phyloP scores from a whole-genome alignment of 257 asterid species.

The Hygrophila difformis region DNA sequence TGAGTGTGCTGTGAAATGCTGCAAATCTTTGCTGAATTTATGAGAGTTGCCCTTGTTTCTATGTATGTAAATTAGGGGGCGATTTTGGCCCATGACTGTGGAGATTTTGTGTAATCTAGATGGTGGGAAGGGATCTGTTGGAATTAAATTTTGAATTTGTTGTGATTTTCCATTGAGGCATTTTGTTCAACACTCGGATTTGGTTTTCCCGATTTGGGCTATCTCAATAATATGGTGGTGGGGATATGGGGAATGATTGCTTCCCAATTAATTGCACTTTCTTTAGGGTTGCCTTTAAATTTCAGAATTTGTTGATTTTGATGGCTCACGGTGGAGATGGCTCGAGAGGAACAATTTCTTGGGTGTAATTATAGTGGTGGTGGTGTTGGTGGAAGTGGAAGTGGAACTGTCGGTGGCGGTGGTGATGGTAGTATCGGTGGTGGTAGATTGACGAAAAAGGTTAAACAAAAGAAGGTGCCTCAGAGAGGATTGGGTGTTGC shows the following conservation, averaged over 20 bases:
- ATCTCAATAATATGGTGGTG: constrained; percentile 29
- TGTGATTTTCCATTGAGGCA: constrained; percentile 19
- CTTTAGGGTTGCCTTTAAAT: constrained; percentile 27
- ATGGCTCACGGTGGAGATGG: constrained; percentile 47
- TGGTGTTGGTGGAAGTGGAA: constrained; percentile 10
- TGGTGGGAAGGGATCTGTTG: constrained; percentile 23
- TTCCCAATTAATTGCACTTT: constrained; percentile 27
- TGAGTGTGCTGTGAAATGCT: constrained; percentile 7
- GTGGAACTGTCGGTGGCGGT: constrained; percentile 9
- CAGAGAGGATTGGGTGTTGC: constrained; percentile 96
- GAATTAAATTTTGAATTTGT: not conserved
- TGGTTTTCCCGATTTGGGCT: constrained; percentile 32
- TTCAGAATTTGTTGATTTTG: constrained; percentile 24
- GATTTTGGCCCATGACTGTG: constrained; percentile 23
- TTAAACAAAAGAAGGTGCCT: constrained; percentile 71
- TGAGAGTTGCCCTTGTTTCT: constrained; percentile 28
- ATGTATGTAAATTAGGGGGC: constrained; percentile 7
- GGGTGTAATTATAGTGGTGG: constrained; percentile 28
- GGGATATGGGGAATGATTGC: constrained; percentile 30
- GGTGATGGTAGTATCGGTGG: constrained; percentile 2
- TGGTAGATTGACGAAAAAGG: constrained; percentile 32
- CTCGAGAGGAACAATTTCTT: constrained; percentile 45
- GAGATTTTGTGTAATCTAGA: constrained; percentile 28
- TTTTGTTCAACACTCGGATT: constrained; percentile 22
- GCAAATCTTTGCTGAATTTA: constrained; percentile 36